Conservation (phyloP, 1,284 basidiomycete genomes). For the Cutaneotrichosporon cutaneum region DNA sequence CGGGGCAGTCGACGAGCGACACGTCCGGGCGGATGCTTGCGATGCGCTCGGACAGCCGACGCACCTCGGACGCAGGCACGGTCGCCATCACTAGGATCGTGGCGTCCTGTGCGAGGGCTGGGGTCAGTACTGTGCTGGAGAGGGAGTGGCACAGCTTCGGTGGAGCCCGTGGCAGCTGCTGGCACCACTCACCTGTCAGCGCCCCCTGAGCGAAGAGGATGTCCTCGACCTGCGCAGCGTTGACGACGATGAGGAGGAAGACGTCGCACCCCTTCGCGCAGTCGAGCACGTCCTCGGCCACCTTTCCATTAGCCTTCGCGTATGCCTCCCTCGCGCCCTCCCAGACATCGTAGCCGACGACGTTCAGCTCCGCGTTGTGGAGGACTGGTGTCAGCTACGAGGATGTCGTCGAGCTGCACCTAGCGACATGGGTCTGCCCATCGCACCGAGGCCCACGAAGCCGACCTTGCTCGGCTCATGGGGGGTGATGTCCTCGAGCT, state of each 20-base stretch:
- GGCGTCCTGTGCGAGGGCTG: slow-evolving; percentile 26
- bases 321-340: slow-evolving; percentile 7
- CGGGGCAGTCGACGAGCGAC: slow-evolving; percentile 38
- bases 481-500: neutral
- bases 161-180: neutral
- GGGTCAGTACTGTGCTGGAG: neutral
- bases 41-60: slow-evolving; percentile 19
- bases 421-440: slow-evolving; percentile 26
- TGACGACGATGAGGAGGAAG: slow-evolving; percentile 33
- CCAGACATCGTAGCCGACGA: slow-evolving; percentile 29
- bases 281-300: slow-evolving; percentile 14
- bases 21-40: slow-evolving; percentile 28
- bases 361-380: slow-evolving; percentile 17
- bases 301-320: slow-evolving; percentile 14
- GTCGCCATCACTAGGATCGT: slow-evolving; percentile 40
- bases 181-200: slow-evolving; percentile 9
- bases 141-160: neutral
- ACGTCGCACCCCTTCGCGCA: slow-evolving; percentile 24
- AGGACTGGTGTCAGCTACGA: slow-evolving; percentile 13
- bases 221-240: slow-evolving; percentile 26
- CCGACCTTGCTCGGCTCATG: slow-evolving; percentile 20
- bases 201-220: slow-evolving; percentile 26
- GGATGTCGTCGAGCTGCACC: slow-evolving; percentile 10
- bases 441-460: slow-evolving; percentile 26
- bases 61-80: slow-evolving; percentile 29